These are phyloP conservation scores for Cordyceps fumosorosea DNA, from an alignment of 2,329 filamentous ascomycete genomes.

Conservation along the genomic window DNA sequence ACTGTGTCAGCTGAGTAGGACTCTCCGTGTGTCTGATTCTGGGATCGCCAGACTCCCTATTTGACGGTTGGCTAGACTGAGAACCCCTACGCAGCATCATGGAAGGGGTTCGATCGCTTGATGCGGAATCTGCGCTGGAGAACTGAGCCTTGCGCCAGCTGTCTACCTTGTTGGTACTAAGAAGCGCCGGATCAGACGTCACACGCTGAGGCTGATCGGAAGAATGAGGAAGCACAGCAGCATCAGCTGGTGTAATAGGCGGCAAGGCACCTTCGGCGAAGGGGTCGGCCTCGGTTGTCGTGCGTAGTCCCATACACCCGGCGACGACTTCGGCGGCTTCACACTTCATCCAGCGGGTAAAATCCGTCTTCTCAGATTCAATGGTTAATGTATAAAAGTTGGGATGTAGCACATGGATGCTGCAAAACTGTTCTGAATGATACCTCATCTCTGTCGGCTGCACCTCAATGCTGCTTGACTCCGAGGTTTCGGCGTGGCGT, in stretches of 20 bases:
- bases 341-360: constrained; percentile 71
- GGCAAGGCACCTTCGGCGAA: constrained; percentile 20
- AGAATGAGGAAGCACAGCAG: constrained; percentile 17
- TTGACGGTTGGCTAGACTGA: constrained; percentile 45
- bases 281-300: constrained; percentile 22
- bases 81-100: constrained; percentile 36
- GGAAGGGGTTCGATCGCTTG: constrained; percentile 32
- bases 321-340: constrained; percentile 75
- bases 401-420: constrained; percentile 70
- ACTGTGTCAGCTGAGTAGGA: constrained; percentile 46
- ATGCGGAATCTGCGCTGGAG: constrained; percentile 38
- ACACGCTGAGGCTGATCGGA: constrained; percentile 22
- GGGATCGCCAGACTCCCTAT: constrained; percentile 38
- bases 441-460: constrained; percentile 71
- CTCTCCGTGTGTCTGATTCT: constrained; percentile 45
- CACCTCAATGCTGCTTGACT: constrained; percentile 68
- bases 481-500: constrained; percentile 62
- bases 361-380: constrained; percentile 72
- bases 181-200: constrained; percentile 32
- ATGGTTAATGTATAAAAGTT: constrained; percentile 76
- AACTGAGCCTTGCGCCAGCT: constrained; percentile 50
- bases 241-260: constrained; percentile 17
- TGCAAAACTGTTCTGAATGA: constrained; percentile 67
- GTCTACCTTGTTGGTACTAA: constrained; percentile 34
- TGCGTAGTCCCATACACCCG: constrained; percentile 67